Evolutionary conservation across 176 grass and related monocot species (phyloP).

Genomic region (Hsuehochloa calcarea): DNA sequence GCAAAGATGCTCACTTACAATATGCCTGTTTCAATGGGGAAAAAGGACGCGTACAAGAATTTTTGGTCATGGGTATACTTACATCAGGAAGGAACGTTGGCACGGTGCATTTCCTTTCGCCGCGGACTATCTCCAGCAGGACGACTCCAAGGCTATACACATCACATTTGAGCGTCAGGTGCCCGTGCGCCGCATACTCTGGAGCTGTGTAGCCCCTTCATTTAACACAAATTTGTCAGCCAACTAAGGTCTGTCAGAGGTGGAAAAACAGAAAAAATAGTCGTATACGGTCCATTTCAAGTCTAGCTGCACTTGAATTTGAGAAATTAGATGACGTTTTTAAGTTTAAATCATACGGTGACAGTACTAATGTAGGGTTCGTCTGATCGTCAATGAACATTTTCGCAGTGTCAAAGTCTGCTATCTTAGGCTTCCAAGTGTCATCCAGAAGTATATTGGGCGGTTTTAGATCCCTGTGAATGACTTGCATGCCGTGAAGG

Average conservation of each 20-base stretch:
- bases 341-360: not conserved
- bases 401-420: not conserved
- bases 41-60: no score
- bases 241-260: not conserved
- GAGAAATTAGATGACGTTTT: not conserved
- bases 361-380: not conserved
- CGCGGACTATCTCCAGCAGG: not conserved
- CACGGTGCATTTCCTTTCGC: not conserved
- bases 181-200: not conserved
- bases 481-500: not conserved
- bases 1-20: not conserved
- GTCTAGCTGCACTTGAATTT: not conserved
- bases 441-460: not conserved
- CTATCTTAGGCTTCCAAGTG: not conserved
- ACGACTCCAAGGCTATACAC: not conserved
- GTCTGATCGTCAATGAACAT: not conserved
- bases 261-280: not conserved
- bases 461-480: slow-evolving; percentile 10
- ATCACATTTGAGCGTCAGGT: not conserved
- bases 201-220: not conserved
- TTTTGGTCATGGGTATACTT: not conserved
- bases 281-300: no score
- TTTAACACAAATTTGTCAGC: not conserved
- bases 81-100: not conserved
- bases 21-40: no score